These are phyloP conservation scores for Corynespora cassiicola DNA, from an alignment of 2,329 filamentous ascomycete species.

Conservation along the genomic window DNA sequence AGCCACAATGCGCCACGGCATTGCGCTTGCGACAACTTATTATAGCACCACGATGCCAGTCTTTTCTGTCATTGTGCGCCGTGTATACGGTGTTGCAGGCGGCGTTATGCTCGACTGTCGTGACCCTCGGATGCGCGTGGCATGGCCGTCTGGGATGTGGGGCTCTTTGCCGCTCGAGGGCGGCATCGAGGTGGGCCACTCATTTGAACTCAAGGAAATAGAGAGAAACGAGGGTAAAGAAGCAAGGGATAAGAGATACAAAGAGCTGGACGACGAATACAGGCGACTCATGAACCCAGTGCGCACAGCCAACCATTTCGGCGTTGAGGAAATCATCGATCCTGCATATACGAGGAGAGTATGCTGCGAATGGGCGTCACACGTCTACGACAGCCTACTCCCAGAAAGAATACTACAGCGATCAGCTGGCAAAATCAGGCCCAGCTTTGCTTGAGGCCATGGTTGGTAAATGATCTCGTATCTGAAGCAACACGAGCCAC, in stretches of 20 bases:
- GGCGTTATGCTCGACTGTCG: conserved; percentile 69
- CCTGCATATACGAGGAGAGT: conserved; percentile 64
- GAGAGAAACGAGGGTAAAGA: conserved; percentile 59
- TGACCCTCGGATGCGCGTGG: conserved; percentile 66
- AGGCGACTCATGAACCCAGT: conserved; percentile 69
- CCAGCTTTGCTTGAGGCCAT: conserved; percentile 34
- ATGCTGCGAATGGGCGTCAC: conserved; percentile 61
- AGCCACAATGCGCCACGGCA: conserved; percentile 70
- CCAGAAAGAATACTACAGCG: conserved; percentile 56
- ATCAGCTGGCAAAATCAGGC: conserved; percentile 43
- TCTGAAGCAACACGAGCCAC: too few relatives aligned
- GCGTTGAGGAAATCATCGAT: conserved; percentile 70
- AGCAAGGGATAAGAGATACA: conserved; percentile 57
- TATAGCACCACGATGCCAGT: conserved; percentile 68
- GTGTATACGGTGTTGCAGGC: conserved; percentile 69
- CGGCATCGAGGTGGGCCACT: conserved; percentile 69
- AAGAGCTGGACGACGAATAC: conserved; percentile 66
- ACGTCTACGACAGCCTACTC: conserved; percentile 63
- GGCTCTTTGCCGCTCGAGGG: conserved; percentile 68
- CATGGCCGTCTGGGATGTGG: conserved; percentile 70
- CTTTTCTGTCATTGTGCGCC: conserved; percentile 67
- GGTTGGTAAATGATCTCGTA: too few relatives aligned
- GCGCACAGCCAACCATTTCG: conserved; percentile 68
- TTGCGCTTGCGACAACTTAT: conserved; percentile 67
- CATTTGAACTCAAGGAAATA: conserved; percentile 63